These are phyloP conservation scores for Cordyceps sp. DNA, from an alignment of 2,329 filamentous ascomycete genomes.

Conservation along the genomic window DNA sequence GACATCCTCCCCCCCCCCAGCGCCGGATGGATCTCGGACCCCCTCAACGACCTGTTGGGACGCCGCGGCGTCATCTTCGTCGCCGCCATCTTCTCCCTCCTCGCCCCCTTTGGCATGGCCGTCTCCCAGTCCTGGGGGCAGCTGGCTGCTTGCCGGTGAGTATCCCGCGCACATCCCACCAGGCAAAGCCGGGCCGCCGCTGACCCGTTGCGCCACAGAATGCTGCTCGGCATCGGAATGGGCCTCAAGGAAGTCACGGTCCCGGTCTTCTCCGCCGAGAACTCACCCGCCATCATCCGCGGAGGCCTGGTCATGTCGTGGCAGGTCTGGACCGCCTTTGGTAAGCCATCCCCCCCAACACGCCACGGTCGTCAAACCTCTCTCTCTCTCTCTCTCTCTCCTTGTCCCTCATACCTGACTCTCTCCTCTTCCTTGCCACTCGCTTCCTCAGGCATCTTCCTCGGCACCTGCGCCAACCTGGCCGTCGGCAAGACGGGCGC, in stretches of 20 bases:
- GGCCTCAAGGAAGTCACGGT: conserved; percentile 32
- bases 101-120: conserved; percentile 44
- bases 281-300: conserved; percentile 32
- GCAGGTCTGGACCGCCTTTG: conserved; percentile 38
- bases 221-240: conserved; percentile 43
- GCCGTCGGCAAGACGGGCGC: conserved; percentile 40
- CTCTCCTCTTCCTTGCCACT: neutral
- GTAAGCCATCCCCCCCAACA: conserved; percentile 8
- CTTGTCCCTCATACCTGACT: no score
- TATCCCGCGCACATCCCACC: neutral
- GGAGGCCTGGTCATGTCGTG: conserved; percentile 37
- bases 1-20: no score
- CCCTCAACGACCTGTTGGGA: conserved; percentile 39
- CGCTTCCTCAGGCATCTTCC: conserved; percentile 34
- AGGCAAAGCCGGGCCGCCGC: neutral
- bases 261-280: conserved; percentile 36
- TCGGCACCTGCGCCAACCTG: conserved; percentile 49
- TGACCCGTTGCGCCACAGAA: conserved; percentile 6
- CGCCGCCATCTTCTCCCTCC: conserved; percentile 42
- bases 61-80: conserved; percentile 50
- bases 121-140: conserved; percentile 41
- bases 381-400: no score
- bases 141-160: conserved; percentile 35
- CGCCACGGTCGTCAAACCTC: no score
- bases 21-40: conserved; percentile 45